A percentile compares a stretch with the other conserved stretches of the same genome.
phyloP scores from a whole-genome alignment of 2,329 filamentous ascomycete species.

The Biscogniauxia marginata region DNA sequence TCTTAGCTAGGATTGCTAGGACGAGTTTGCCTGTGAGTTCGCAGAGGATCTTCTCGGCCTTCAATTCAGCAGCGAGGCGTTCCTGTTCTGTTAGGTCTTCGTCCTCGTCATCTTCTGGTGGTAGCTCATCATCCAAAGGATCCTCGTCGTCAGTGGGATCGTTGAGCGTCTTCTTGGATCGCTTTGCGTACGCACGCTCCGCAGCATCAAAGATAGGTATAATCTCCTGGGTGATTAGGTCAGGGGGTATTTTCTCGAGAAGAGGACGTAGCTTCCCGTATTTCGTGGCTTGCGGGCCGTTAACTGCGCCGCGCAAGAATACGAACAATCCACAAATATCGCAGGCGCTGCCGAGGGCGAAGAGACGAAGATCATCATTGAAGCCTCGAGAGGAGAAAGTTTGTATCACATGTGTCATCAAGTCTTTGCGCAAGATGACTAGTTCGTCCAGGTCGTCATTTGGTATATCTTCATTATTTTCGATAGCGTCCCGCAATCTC shows the following conservation, averaged over 20 bases:
- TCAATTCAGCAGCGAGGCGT: conserved; percentile 63
- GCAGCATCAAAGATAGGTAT: conserved; percentile 74
- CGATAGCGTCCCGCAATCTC: conserved; percentile 54
- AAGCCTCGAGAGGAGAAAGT: conserved; percentile 65
- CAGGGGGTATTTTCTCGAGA: conserved; percentile 66
- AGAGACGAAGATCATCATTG: conserved; percentile 75
- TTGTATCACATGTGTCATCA: conserved; percentile 63
- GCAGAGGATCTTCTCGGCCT: conserved; percentile 83
- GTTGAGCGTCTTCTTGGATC: conserved; percentile 59
- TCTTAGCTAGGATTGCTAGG: conserved; percentile 71
- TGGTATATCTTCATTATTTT: conserved; percentile 54
- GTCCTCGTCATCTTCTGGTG: conserved; percentile 59
- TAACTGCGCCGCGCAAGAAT: conserved; percentile 59
- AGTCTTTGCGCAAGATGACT: conserved; percentile 53
- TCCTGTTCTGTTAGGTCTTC: conserved; percentile 55
- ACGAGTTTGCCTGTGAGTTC: conserved; percentile 83
- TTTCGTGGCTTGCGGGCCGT: conserved; percentile 44
- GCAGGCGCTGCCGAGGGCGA: conserved; percentile 72
- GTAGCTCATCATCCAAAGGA: conserved; percentile 61
- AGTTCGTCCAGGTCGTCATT: conserved; percentile 60
- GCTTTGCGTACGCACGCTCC: conserved; percentile 77
- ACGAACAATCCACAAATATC: conserved; percentile 82
- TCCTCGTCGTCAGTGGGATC: conserved; percentile 71
- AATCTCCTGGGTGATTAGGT: conserved; percentile 63
- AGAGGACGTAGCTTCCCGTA: conserved; percentile 58